Evolutionary conservation across 345 rosid genomes (phyloP).

Genomic region (Cardamine resedifolia): DNA sequence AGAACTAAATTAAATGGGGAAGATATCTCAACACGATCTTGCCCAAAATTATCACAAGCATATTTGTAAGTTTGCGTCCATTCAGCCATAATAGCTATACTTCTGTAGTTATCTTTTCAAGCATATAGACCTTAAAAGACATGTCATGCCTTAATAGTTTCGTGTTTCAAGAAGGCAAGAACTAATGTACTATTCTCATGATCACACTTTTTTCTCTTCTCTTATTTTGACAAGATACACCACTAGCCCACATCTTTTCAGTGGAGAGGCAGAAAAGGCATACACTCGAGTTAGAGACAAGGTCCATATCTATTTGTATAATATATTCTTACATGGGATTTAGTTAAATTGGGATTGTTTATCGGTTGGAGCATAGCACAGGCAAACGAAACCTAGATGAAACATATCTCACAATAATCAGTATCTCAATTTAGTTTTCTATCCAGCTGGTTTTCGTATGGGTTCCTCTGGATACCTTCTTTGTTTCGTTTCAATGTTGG

Average conservation of each 20-base stretch:
- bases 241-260: conserved; percentile 94
- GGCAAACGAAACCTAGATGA: neutral
- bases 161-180: neutral
- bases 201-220: neutral
- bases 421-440: conserved; percentile 12
- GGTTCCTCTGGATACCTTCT: conserved; percentile 10
- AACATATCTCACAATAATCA: neutral
- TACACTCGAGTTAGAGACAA: conserved; percentile 77
- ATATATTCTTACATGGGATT: conserved; percentile 1
- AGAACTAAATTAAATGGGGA: conserved; percentile 71
- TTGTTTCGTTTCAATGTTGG: neutral
- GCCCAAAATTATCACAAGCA: conserved; percentile 68
- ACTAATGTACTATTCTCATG: conserved; percentile 9
- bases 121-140: neutral
- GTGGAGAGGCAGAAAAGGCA: conserved; percentile 75
- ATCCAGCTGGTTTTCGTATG: neutral
- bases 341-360: conserved; percentile 9
- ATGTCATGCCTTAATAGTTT: neutral
- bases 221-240: conserved; percentile 60
- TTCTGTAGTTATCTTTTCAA: conserved; percentile 15
- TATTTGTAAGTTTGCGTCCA: conserved; percentile 64
- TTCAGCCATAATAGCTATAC: neutral
- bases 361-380: neutral
- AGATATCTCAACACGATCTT: conserved; percentile 69
- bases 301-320: conserved; percentile 45